Evolutionary conservation across 2,329 filamentous ascomycete species (phyloP).

Genomic region (Pestalotiopsis sp.): DNA sequence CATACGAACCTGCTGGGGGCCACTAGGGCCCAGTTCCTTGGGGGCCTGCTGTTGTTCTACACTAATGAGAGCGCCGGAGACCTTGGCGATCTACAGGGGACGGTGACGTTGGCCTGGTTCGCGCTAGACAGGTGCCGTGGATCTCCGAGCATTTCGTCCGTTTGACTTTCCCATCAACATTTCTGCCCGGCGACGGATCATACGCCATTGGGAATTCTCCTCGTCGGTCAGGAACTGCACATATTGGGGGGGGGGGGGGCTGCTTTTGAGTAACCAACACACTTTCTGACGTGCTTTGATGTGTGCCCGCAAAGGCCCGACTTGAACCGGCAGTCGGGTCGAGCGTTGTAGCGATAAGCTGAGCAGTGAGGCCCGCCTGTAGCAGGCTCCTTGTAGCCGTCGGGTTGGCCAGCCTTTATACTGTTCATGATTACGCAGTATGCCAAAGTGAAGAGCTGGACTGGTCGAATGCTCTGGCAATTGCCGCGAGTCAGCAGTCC

Average conservation of each 20-base stretch:
- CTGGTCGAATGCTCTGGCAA: neutral
- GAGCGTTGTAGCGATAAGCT: neutral
- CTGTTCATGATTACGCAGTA: neutral
- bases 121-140: neutral
- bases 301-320: neutral
- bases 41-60: neutral
- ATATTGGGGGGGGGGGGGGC: neutral
- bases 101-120: slow-evolving; percentile 7
- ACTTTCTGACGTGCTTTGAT: neutral
- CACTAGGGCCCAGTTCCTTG: too few relatives aligned
- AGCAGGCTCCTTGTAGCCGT: too few relatives aligned
- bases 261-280: neutral
- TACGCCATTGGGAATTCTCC: neutral
- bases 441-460: neutral
- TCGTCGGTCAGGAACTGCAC: neutral
- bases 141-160: neutral
- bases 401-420: neutral
- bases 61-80: neutral
- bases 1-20: too few relatives aligned
- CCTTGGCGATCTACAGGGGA: neutral
- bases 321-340: neutral
- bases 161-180: neutral
- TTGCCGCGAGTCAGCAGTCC: neutral
- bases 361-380: neutral
- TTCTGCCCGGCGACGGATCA: neutral